These are phyloP conservation scores for Boletus sensibilis DNA, from an alignment of 768 basidiomycete genomes.

Conservation along the genomic window DNA sequence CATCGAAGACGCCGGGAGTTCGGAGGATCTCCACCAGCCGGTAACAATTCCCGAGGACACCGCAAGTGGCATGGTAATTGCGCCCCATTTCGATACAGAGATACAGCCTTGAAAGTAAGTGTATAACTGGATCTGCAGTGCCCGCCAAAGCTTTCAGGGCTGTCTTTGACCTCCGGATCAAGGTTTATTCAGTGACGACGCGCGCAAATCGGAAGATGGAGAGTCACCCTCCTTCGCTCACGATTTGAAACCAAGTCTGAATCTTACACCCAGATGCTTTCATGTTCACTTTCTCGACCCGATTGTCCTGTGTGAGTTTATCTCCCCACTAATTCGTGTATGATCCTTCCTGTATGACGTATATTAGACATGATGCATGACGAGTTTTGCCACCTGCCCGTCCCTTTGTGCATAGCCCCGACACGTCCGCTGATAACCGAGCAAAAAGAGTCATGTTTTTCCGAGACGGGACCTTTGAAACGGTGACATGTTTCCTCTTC, in stretches of 20 bases:
- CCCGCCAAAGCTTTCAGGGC: constrained; percentile 11
- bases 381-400: background rate
- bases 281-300: background rate
- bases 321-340: constrained; percentile 1
- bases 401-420: constrained; percentile 14
- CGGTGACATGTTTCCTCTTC: constrained; percentile 2
- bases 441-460: background rate
- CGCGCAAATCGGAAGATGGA: constrained; percentile 1
- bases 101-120: constrained; percentile 13
- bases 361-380: constrained; percentile 10
- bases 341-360: constrained; percentile 8
- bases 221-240: background rate
- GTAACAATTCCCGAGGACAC: constrained; percentile 19
- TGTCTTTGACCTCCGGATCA: constrained; percentile 18
- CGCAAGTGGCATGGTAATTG: constrained; percentile 9
- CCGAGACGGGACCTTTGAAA: constrained; percentile 1
- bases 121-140: constrained; percentile 14
- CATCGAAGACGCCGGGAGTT: constrained; percentile 15
- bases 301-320: constrained; percentile 5
- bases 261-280: background rate
- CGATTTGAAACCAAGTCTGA: background rate
- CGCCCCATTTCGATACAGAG: constrained; percentile 1
- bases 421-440: background rate
- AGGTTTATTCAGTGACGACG: background rate
- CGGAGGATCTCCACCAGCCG: constrained; percentile 18